A percentile compares a stretch with the other conserved stretches of the same genome.
phyloP scores from a whole-genome alignment of 768 basidiomycete genomes.

The Rhodotorula taiwanensis region DNA sequence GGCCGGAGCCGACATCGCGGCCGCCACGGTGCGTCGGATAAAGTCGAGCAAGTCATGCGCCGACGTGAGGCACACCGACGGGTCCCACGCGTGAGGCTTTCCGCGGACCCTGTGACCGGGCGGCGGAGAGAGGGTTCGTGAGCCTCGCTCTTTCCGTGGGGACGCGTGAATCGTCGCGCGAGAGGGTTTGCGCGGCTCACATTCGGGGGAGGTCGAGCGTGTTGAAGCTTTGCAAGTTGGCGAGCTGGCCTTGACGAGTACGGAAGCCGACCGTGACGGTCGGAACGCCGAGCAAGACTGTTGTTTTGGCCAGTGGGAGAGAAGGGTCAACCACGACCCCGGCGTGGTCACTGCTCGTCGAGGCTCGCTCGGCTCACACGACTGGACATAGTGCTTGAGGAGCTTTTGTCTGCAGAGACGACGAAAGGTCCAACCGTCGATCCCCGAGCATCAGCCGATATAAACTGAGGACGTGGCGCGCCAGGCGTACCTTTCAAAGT shows the following conservation, averaged over 20 bases:
- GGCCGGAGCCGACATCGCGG: too few relatives aligned
- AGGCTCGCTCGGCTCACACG: too few relatives aligned
- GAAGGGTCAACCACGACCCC: too few relatives aligned
- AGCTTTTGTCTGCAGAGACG: constrained; percentile 56
- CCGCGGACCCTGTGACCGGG: constrained; percentile 54
- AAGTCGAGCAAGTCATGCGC: constrained; percentile 59
- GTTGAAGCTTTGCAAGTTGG: constrained; percentile 62
- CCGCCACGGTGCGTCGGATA: too few relatives aligned
- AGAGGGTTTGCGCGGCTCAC: background rate
- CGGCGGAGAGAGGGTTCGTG: background rate
- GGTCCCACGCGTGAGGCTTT: constrained; percentile 70
- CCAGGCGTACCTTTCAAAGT: constrained; percentile 65
- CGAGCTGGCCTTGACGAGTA: constrained; percentile 63
- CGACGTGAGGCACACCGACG: constrained; percentile 65
- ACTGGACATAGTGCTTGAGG: constrained; percentile 88
- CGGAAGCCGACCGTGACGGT: constrained; percentile 83
- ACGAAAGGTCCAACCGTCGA: too few relatives aligned
- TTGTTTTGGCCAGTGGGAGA: too few relatives aligned
- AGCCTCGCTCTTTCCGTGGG: background rate
- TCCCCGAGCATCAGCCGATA: background rate
- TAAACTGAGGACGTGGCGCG: background rate
- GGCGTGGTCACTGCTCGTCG: too few relatives aligned
- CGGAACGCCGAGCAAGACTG: constrained; percentile 76
- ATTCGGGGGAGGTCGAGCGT: constrained; percentile 72
- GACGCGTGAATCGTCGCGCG: too few relatives aligned